phyloP scores from a whole-genome alignment of 208 protist genomes.

The Acanthamoeba healyi region DNA sequence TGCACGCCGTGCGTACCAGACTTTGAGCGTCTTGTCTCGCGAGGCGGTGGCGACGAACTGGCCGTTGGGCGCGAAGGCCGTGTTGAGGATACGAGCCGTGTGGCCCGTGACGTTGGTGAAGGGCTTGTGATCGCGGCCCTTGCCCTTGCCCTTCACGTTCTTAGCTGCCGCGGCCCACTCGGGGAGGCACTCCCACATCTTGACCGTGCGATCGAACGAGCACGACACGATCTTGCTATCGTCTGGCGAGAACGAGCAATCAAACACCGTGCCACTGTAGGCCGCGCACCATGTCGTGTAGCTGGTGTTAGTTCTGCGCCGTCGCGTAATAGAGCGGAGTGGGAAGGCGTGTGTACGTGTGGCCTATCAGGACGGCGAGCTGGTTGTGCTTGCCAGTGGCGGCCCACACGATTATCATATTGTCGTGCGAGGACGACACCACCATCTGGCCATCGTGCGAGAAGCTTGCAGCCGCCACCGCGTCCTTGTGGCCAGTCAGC shows the following conservation, averaged over 20 bases:
- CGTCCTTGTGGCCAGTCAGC: conserved; percentile 76
- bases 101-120: conserved; percentile 74
- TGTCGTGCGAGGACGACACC: conserved; percentile 57
- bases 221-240: conserved; percentile 78
- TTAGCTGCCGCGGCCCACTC: neutral
- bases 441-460: neutral
- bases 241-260: conserved; percentile 77
- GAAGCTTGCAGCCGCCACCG: conserved; percentile 19
- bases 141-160: neutral
- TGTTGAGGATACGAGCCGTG: neutral
- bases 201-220: conserved; percentile 72
- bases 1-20: conserved; percentile 77
- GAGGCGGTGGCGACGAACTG: conserved; percentile 73
- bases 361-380: conserved; percentile 22
- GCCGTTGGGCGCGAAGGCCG: conserved; percentile 55
- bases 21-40: conserved; percentile 73
- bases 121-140: neutral
- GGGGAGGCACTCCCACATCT: conserved; percentile 27
- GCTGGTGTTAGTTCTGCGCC: neutral
- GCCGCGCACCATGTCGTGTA: no score
- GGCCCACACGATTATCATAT: conserved; percentile 58
- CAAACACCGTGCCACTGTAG: conserved; percentile 75
- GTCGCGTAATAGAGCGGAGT: neutral
- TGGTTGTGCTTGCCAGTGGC: neutral
- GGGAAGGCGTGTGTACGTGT: neutral